Base-by-base conservation (phyloP, 2,329 filamentous ascomycete genomes). In the Colletotrichum agaves region DNA sequence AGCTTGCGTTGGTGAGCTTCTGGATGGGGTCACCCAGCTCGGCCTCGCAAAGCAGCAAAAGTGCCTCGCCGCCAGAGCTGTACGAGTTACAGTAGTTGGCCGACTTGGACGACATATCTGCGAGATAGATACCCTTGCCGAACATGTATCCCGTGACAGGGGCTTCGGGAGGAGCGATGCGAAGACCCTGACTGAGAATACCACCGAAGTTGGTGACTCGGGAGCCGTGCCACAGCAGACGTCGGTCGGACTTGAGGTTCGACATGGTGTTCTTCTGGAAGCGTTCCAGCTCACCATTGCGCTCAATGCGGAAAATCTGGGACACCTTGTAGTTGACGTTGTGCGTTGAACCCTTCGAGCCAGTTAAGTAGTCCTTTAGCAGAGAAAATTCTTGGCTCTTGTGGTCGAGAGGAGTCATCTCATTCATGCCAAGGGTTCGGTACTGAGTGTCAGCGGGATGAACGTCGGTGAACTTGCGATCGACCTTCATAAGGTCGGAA, bases 201-300 rank as follows among this genome's bases (percentile, higher is more conserved):
- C 93, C 94, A 74, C 91, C 93, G 71, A 90, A 97, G 77, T 97
- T 97, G 59, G 92, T 96, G 35, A 85, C 87, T 37, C 93, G 89
- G 15, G 92, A 94, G 15, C 94, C 93, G 75, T 97, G 94, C 94
- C 94, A 97, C 3, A 97, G 84, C 1, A 97, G 87, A 17, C 92
- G 88, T 23, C 91, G 88, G 75, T 96, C 87, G 53, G 86, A 87
- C n/a, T 84, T 80, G 10, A 83, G 75, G 53, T 85, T 84, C 21
- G 86, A 78, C 67, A 84, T 90, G 7, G 76, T 60, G 47, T 85
- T 88, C 46, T 85, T 79, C 4, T 88, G 78, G 74, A 95, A 94
- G 1, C 92, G 90, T 1, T 89, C 85, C 6, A 82, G 79, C 78
- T 97, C 94, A 46, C 91, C 92, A 15, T 87, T 76, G 1, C 94